phyloP scores from a whole-genome alignment of 2,329 filamentous ascomycete species.

The Ophiocordyceps camponoti-floridani region DNA sequence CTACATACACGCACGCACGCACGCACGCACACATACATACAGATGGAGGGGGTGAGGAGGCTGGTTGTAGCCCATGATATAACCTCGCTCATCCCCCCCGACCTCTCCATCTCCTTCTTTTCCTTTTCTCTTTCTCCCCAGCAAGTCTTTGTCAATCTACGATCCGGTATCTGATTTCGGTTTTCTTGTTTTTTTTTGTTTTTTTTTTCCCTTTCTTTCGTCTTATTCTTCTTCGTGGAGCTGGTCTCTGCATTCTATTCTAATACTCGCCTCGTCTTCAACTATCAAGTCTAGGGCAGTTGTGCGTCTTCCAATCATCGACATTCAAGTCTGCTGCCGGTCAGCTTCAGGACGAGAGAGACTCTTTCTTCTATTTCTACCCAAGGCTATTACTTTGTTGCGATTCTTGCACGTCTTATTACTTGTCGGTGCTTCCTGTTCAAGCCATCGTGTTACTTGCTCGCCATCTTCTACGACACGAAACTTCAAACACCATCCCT shows the following conservation, averaged over 20 bases:
- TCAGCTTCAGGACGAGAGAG: constrained; percentile 5
- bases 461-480: too few relatives aligned
- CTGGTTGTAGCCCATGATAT: too few relatives aligned
- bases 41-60: too few relatives aligned
- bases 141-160: constrained; percentile 41
- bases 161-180: constrained; percentile 35
- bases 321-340: constrained; percentile 3
- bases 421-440: not conserved
- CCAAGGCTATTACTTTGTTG: not conserved
- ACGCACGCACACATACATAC: too few relatives aligned
- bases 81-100: not conserved
- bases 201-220: constrained; percentile 17
- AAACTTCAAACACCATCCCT: constrained; percentile 2
- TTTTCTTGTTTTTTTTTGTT: too few relatives aligned
- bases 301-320: not conserved
- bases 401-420: not conserved
- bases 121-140: constrained; percentile 34
- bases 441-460: not conserved
- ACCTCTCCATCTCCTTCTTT: not conserved
- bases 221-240: constrained; percentile 21
- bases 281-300: not conserved
- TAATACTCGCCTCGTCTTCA: constrained; percentile 10
- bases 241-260: constrained; percentile 31
- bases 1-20: too few relatives aligned
- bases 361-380: constrained; percentile 10